Conservation (phyloP, 2,329 filamentous ascomycete species). For the Penicillium concentricum region DNA sequence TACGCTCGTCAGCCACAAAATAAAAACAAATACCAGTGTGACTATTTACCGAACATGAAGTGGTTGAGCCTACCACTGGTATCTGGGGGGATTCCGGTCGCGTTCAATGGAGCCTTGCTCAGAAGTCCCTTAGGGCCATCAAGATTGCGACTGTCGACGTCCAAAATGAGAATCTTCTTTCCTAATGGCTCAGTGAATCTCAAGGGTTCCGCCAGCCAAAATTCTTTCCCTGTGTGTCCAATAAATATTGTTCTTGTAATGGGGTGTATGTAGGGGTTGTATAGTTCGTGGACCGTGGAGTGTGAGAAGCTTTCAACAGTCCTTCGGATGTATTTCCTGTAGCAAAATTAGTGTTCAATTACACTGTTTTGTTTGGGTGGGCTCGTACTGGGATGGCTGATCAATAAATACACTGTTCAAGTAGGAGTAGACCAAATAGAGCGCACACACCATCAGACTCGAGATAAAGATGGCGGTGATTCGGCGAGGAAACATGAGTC, state of each 20-base stretch:
- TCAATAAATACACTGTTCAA: neutral
- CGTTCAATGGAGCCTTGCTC: constrained; percentile 7
- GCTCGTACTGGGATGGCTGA: neutral
- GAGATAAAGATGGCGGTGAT: neutral
- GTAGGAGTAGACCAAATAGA: neutral
- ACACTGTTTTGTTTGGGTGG: neutral
- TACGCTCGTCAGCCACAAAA: neutral
- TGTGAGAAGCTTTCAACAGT: neutral
- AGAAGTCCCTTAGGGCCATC: constrained; percentile 14
- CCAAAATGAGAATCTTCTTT: constrained; percentile 15
- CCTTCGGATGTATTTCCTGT: neutral
- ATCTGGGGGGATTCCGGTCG: neutral
- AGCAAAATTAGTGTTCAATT: neutral
- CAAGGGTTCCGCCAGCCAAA: neutral
- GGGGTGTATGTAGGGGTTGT: neutral
- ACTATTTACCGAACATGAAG: constrained; percentile 37
- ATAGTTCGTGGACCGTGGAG: neutral
- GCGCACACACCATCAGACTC: neutral
- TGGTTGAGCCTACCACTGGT: constrained; percentile 38
- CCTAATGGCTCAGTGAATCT: constrained; percentile 11
- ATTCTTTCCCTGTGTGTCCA: neutral
- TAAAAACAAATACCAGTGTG: neutral
- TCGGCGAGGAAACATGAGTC: neutral
- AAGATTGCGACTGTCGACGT: constrained; percentile 15
- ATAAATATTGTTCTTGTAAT: neutral